Conservation (phyloP, 257 asterid genomes). For the Pogostemon cablin region DNA sequence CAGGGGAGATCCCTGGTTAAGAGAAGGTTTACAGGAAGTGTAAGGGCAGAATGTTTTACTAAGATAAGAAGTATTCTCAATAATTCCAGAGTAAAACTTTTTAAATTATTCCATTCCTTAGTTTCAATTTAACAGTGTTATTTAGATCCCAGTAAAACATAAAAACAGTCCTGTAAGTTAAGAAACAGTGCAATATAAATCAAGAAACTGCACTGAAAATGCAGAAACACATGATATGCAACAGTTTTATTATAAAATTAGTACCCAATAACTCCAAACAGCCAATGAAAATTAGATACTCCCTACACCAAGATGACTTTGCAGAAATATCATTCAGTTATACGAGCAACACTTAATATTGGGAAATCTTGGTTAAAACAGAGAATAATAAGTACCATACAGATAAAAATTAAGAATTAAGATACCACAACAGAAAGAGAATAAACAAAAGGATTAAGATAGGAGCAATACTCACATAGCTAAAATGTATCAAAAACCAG, state of each 20-base stretch:
- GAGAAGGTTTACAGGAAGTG: not conserved
- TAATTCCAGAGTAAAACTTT: not conserved
- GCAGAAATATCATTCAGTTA: not conserved
- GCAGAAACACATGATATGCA: not conserved
- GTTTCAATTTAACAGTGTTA: not conserved
- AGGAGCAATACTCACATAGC: slow-evolving; percentile 39
- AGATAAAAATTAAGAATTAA: not conserved
- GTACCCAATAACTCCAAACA: not conserved
- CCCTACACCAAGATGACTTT: slow-evolving; percentile 1
- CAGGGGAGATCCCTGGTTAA: not conserved
- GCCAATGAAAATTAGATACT: slow-evolving; percentile 7
- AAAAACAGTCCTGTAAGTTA: not conserved
- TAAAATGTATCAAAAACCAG: slow-evolving; percentile 25
- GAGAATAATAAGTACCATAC: not conserved
- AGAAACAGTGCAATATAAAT: not conserved
- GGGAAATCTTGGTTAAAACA: not conserved
- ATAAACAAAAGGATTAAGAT: not conserved
- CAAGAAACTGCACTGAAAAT: slow-evolving; percentile 11
- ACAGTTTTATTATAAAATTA: not conserved
- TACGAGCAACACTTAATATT: not conserved
- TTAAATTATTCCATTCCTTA: not conserved
- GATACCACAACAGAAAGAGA: not conserved
- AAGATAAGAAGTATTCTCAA: not conserved
- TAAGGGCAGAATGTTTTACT: not conserved
- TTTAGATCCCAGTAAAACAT: not conserved